phyloP scores from a whole-genome alignment of 805 yeast species.

The Candida parachauliodes region DNA sequence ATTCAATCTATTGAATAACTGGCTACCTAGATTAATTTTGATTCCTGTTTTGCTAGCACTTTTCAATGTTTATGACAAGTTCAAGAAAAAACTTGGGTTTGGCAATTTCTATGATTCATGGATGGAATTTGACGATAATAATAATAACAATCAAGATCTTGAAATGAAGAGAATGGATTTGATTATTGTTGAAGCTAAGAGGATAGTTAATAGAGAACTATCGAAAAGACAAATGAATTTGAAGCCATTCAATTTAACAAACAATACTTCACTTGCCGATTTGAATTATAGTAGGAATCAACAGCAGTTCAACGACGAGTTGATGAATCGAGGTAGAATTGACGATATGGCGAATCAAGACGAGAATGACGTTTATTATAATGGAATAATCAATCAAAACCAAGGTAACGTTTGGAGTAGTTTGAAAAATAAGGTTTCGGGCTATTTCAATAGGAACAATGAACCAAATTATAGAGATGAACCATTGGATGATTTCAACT shows the following conservation, averaged over 20 bases:
- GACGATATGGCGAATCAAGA: slow-evolving; percentile 1
- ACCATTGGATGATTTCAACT: slow-evolving; percentile 26
- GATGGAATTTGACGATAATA: slow-evolving; percentile 35
- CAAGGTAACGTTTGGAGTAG: neutral
- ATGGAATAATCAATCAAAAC: neutral
- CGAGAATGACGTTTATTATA: neutral
- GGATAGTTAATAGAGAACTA: slow-evolving; percentile 35
- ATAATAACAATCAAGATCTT: slow-evolving; percentile 13
- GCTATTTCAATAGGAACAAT: neutral
- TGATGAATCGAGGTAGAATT: slow-evolving; percentile 15
- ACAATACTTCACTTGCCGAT: neutral
- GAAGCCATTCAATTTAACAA: slow-evolving; percentile 25
- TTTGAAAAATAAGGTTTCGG: neutral
- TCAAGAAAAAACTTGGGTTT: slow-evolving; percentile 42
- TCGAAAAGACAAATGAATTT: slow-evolving; percentile 23
- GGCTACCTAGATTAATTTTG: slow-evolving; percentile 71
- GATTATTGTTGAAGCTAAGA: slow-evolving; percentile 39
- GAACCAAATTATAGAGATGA: slow-evolving; percentile 15
- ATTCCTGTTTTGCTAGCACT: slow-evolving; percentile 65
- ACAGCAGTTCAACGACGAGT: slow-evolving; percentile 19
- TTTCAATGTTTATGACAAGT: slow-evolving; percentile 64
- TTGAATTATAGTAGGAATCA: slow-evolving; percentile 27
- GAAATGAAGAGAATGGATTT: slow-evolving; percentile 28
- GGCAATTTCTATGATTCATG: slow-evolving; percentile 37
- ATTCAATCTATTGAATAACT: slow-evolving; percentile 66